Evolutionary conservation across 805 yeast species (phyloP), one percentile per base, ranked within the genome.

Genomic region (Jamesozyma spencerorum): DNA sequence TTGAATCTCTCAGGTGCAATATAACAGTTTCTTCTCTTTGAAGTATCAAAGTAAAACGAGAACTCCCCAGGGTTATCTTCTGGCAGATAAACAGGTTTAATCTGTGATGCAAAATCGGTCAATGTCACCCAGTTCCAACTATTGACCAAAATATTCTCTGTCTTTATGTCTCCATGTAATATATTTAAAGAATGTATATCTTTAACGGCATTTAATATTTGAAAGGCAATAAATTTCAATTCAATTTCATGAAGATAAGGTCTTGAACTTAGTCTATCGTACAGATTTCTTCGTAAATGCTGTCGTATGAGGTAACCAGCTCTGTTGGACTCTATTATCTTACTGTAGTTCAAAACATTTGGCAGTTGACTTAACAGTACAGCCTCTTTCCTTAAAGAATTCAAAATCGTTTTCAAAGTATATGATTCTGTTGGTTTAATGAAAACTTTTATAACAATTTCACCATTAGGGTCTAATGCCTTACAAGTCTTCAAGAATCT

Each of bases 31-130:
- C 95, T 71, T 47, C 97, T 69, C 55, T 77, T 85, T 2, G 94
- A 83, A 2, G 90, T 85, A 62, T 92, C 97, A 57, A 88, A 92
- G 60, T 81, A 92, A 55, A 90, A 92, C 1, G 92, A 78, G 52
- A 84, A 92, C 46, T 83, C 90, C 11, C 88, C 83, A 0, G 97
- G 97, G 54, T 92, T 90, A 49, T 87, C 92, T 47, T 85, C 95
- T 0, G 97, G 97, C 26, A 92, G 63, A 50, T 71, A 77, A 0
- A 77, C 77, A 0, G 98, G 98, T 60, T 92, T 92, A 55, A 81
- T 75, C 7, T 38, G 36, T 1, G 77, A 69, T 2, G 96, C 82
- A 63, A 90, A 90, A 61, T 92, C 98, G 1, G 85, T 68, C 11
- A 92, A 58, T 46, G 80, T 65, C 1, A 80, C 65, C 95, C 96